Conservation (phyloP, 2,329 filamentous ascomycete species). For the Grosmannia clavigera region DNA sequence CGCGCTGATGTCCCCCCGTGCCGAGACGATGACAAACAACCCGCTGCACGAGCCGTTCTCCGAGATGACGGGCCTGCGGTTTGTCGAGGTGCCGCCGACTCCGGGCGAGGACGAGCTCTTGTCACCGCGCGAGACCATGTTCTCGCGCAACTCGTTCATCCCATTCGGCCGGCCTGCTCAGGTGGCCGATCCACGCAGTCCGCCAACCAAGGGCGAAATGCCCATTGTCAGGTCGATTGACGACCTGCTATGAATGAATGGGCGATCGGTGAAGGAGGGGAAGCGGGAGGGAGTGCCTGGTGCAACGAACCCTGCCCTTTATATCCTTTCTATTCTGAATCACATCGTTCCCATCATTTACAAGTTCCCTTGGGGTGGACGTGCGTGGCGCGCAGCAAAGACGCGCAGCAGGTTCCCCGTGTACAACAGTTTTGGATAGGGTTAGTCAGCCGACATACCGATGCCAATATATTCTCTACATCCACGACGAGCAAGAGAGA, state of each 20-base stretch:
- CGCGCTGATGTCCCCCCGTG: conserved; percentile 57
- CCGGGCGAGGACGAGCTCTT: conserved; percentile 36
- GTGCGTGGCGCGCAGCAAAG: background rate
- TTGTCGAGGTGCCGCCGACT: conserved; percentile 39
- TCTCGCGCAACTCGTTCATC: conserved; percentile 40
- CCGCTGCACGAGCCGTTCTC: conserved; percentile 40
- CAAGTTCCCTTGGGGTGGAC: background rate
- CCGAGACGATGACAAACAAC: conserved; percentile 60
- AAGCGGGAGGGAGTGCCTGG: background rate
- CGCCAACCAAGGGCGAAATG: conserved; percentile 59
- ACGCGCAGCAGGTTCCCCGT: background rate
- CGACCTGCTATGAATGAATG: conserved; percentile 47
- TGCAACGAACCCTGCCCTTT: background rate
- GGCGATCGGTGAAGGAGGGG: background rate
- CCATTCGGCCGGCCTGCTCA: conserved; percentile 39
- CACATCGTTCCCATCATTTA: background rate
- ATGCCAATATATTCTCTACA: background rate
- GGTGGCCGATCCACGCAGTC: conserved; percentile 57
- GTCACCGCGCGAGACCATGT: conserved; percentile 38
- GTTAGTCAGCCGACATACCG: background rate
- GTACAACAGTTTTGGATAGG: background rate
- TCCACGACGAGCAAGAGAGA: background rate
- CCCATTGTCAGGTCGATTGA: conserved; percentile 70
- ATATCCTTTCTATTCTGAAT: background rate
- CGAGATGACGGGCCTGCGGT: conserved; percentile 35